These are phyloP conservation scores for Trifolium fragiferum DNA, from an alignment of 306 rosid species.

Conservation along the genomic window DNA sequence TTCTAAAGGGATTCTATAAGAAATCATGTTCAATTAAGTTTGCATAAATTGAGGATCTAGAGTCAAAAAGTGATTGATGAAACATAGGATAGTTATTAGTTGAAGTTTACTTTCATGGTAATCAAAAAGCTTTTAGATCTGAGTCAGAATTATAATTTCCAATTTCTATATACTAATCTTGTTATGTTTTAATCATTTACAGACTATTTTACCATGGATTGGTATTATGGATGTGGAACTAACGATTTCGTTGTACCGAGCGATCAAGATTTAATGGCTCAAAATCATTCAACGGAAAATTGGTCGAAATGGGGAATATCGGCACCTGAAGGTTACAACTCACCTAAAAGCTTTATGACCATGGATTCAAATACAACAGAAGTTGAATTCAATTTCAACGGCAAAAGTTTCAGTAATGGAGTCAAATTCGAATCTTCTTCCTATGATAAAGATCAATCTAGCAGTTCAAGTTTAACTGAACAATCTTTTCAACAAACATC, in stretches of 20 bases:
- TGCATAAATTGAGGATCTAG: conserved; percentile 25
- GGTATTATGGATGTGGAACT: conserved; percentile 54
- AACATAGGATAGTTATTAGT: background rate
- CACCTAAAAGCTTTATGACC: conserved; percentile 40
- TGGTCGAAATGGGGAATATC: conserved; percentile 75
- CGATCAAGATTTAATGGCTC: conserved; percentile 54
- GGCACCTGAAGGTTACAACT: conserved; percentile 47
- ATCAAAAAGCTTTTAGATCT: conserved; percentile 9
- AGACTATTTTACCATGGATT: conserved; percentile 67
- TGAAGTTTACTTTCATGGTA: conserved; percentile 7
- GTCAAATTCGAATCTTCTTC: conserved; percentile 51
- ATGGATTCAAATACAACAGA: conserved; percentile 45
- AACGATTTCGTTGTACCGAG: conserved; percentile 60
- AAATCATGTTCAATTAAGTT: background rate
- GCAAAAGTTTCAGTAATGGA: conserved; percentile 48
- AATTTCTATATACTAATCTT: conserved; percentile 36
- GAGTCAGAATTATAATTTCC: background rate
- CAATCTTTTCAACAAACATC: conserved; percentile 50
- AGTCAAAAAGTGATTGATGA: background rate
- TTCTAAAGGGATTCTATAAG: background rate
- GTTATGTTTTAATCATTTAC: conserved; percentile 25
- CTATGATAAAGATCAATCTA: conserved; percentile 56
- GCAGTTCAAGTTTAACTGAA: conserved; percentile 59
- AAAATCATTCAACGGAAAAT: conserved; percentile 64
- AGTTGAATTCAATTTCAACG: conserved; percentile 47